These are phyloP conservation scores for Simmondsia chinensis DNA, from an alignment of 148 eudicot genomes.

Conservation along the genomic window DNA sequence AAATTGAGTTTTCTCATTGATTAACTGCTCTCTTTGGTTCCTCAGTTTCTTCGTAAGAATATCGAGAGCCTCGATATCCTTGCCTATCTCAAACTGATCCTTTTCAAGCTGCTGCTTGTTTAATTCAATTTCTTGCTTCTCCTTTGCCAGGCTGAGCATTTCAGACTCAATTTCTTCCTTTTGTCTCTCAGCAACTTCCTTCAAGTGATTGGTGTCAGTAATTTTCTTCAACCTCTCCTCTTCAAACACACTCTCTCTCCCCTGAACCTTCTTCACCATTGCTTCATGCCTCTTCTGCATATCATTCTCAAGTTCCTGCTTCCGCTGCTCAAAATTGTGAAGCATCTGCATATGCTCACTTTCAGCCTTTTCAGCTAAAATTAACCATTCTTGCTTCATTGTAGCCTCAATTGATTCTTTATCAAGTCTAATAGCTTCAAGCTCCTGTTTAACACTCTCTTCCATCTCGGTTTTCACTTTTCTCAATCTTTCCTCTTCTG, in stretches of 20 bases:
- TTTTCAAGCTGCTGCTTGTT: conserved; percentile 55
- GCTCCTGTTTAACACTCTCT: conserved; percentile 31
- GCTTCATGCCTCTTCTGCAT: conserved; percentile 46
- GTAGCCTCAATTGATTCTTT: conserved; percentile 70
- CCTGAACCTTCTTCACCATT: conserved; percentile 38
- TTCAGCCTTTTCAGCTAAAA: conserved; percentile 40
- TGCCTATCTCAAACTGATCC: conserved; percentile 56
- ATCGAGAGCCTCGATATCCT: conserved; percentile 60
- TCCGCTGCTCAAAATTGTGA: conserved; percentile 52
- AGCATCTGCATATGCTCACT: conserved; percentile 34
- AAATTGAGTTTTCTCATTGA: conserved; percentile 46
- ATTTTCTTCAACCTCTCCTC: conserved; percentile 38
- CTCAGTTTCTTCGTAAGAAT: conserved; percentile 60
- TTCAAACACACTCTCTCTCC: conserved; percentile 53
- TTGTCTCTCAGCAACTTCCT: conserved; percentile 35
- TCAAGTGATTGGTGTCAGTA: conserved; percentile 31
- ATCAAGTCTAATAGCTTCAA: conserved; percentile 41
- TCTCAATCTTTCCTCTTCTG: conserved; percentile 50
- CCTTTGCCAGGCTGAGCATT: conserved; percentile 44
- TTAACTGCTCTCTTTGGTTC: conserved; percentile 47
- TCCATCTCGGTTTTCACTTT: conserved; percentile 45
- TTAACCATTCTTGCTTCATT: conserved; percentile 53
- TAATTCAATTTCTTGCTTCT: conserved; percentile 36
- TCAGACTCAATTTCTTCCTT: conserved; percentile 43
- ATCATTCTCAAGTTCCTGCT: conserved; percentile 39